Evolutionary conservation across 164 flowering plant genomes (phyloP).

Genomic region (Aristolochia contorta): DNA sequence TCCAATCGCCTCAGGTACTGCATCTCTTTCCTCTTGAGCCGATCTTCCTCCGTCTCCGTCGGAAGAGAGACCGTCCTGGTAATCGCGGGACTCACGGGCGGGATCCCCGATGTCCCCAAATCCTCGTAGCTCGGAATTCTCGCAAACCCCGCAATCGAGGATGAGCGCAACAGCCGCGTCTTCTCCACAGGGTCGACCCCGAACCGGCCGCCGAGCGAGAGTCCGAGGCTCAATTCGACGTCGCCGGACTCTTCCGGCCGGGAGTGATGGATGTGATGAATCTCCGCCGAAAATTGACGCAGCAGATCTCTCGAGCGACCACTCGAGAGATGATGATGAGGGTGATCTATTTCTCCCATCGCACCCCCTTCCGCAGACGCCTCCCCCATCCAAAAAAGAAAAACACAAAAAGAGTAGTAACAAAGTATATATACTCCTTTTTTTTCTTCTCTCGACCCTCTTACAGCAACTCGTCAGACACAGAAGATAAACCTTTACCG

Average conservation of each 20-base stretch:
- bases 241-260: constrained; percentile 30
- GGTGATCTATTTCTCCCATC: constrained; percentile 19
- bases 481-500: background rate
- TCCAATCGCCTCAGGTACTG: constrained; percentile 72
- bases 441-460: background rate
- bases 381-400: background rate
- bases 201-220: constrained; percentile 81
- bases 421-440: background rate
- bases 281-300: constrained; percentile 37
- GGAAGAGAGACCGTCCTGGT: constrained; percentile 67
- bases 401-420: background rate
- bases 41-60: constrained; percentile 74
- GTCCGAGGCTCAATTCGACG: constrained; percentile 71
- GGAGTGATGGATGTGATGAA: background rate
- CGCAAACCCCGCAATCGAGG: constrained; percentile 51
- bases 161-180: constrained; percentile 41
- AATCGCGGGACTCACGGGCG: constrained; percentile 17
- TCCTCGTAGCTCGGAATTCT: constrained; percentile 35
- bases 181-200: constrained; percentile 54
- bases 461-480: background rate
- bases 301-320: constrained; percentile 70
- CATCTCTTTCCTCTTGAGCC: constrained; percentile 83
- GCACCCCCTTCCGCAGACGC: constrained; percentile 22
- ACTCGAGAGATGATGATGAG: constrained; percentile 5
- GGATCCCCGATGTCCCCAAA: constrained; percentile 2